A percentile compares a stretch with the other conserved stretches of the same genome.
Evolutionary conservation across 345 rosid species (phyloP).

Genomic region (Physaria fendleri): DNA sequence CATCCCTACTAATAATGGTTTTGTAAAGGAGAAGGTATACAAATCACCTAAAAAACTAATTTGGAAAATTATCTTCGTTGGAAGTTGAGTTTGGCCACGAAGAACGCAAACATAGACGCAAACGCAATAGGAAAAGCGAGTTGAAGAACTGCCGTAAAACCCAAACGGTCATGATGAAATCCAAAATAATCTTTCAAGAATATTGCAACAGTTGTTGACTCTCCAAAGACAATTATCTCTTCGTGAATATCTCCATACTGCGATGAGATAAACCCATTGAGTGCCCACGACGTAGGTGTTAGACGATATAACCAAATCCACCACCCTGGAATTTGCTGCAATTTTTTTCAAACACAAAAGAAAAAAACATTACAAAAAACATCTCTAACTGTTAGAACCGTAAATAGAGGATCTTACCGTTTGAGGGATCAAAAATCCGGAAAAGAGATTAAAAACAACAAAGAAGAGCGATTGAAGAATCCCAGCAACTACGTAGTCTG

Average conservation of each 20-base stretch:
- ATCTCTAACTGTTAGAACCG: no score
- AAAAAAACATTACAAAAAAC: neutral
- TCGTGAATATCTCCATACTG: constrained; percentile 58
- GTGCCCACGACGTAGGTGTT: constrained; percentile 69
- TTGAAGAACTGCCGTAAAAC: constrained; percentile 34
- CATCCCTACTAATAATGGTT: no score
- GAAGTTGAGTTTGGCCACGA: constrained; percentile 49
- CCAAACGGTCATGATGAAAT: constrained; percentile 32
- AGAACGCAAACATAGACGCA: constrained; percentile 54
- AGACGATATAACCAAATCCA: constrained; percentile 76
- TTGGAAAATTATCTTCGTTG: constrained; percentile 41
- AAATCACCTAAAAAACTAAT: no score
- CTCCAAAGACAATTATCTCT: constrained; percentile 43
- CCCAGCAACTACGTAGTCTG: constrained; percentile 53
- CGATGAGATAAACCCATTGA: constrained; percentile 56
- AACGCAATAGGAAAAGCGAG: constrained; percentile 40
- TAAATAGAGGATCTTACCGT: constrained; percentile 38
- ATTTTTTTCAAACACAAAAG: neutral
- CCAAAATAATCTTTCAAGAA: no score
- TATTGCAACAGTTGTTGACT: no score
- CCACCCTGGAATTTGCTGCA: constrained; percentile 71
- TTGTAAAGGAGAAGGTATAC: no score
- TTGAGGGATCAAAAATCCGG: constrained; percentile 61
- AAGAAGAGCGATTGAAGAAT: constrained; percentile 40
- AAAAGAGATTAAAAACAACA: constrained; percentile 45